Percentiles rank a stretch among this genome's conserved stretches.
phyloP scores from a whole-genome alignment of 1,139 yeast genomes.

The Suhomyces guaymorum region DNA sequence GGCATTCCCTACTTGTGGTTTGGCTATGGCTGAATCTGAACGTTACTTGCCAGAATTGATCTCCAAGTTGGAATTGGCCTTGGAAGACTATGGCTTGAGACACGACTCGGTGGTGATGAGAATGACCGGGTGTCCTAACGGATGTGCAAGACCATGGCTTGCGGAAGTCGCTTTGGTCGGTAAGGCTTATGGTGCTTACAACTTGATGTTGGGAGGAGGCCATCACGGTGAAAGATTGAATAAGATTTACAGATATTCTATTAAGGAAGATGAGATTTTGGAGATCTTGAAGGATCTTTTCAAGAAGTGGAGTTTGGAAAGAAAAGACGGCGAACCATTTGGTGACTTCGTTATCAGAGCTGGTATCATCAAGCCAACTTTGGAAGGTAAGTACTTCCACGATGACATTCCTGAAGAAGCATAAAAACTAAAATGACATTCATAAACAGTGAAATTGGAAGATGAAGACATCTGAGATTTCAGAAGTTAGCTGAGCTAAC shows the following conservation, averaged over 20 bases:
- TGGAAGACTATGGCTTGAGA: constrained; percentile 90
- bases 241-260: constrained; percentile 84
- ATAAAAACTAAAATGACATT: too few species aligned
- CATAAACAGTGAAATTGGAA: too few species aligned
- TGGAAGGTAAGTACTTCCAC: constrained; percentile 92
- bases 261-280: constrained; percentile 87
- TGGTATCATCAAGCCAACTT: constrained; percentile 84
- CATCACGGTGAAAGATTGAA: constrained; percentile 92
- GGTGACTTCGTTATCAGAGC: constrained; percentile 90
- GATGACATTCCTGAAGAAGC: constrained; percentile 88
- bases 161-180: constrained; percentile 97
- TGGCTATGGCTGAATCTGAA: constrained; percentile 98
- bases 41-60: constrained; percentile 87
- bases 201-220: constrained; percentile 95
- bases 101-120: constrained; percentile 96
- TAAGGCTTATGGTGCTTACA: constrained; percentile 91
- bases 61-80: constrained; percentile 73
- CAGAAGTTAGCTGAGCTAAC: not conserved
- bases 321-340: constrained; percentile 88
- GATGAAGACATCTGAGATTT: too few species aligned
- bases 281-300: constrained; percentile 78
- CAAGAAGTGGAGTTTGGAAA: constrained; percentile 91
- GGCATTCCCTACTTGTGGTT: constrained; percentile 98
- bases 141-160: constrained; percentile 98
- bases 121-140: constrained; percentile 99